Base-by-base conservation (phyloP, 345 rosid genomes). In the Turnera subulata region DNA sequence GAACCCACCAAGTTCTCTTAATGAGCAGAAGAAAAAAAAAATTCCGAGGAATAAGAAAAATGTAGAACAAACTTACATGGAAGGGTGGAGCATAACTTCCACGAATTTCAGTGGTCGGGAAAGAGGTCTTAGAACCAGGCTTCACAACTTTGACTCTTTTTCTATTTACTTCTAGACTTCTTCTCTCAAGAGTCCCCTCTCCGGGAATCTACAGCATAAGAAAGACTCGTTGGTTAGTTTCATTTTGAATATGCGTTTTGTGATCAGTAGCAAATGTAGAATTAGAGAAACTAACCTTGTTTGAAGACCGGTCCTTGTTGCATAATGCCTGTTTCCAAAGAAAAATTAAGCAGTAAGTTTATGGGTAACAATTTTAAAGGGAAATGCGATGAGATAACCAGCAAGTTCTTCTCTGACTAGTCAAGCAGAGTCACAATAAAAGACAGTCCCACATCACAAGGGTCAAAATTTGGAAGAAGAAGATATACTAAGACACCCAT, bases 81-180 rank as follows among this genome's bases (percentile, higher is more conserved):
- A 92, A 92, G 6, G 98, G 98, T 70, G 95, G 96, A 72, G 80
- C 83, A 59, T 80, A 92, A 76, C 71, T 89, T 76, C 98, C 98
- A 32, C 98, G 93, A 73, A 86, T 82, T 78, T 92, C 98, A 21
- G 95, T 86, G 22, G 81, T 71, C 23, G 98, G 80, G 56, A 92
- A 92, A 32, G 85, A 80, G 45, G 98, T 86, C 77, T 92, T 92
- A 2, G 98, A 75, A 40, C 96, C 95, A n/a, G 91, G 96, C 75
- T 89, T 92, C 50, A 92, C 86, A 68, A 92, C 98, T 78, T 92
- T 89, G 48, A 89, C 45, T 75, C 96, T 73, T 82, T 89, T 92
- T 63, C 78, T 77, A 71, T 92, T 92, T 67, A 86, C 74, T 76
- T 92, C 96, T 48, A 92, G 76, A 44, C 83, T 61, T 74, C 98